Percentiles rank a stretch among this genome's conserved stretches.
Evolutionary conservation across 345 rosid species (phyloP).

Genomic region (Linum lewisii): DNA sequence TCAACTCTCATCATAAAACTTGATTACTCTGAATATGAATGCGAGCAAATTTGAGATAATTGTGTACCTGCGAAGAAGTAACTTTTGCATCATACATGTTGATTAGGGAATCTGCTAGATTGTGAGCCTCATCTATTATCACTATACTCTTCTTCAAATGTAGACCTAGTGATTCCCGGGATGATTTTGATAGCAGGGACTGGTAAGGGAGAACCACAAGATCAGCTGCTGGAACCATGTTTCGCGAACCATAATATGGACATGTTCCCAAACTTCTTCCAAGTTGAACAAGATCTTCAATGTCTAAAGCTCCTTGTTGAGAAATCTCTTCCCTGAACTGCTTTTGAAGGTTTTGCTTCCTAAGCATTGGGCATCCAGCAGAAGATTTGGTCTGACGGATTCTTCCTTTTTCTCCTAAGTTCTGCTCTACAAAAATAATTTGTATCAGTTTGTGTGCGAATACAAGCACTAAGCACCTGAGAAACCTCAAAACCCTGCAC

Average conservation of each 20-base stretch:
- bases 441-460: too few relatives aligned
- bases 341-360: conserved; percentile 48
- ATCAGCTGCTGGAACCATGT: conserved; percentile 63
- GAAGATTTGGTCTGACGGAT: conserved; percentile 39
- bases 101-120: conserved; percentile 88
- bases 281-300: conserved; percentile 76
- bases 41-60: conserved; percentile 2
- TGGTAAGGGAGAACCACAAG: conserved; percentile 93
- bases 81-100: conserved; percentile 79
- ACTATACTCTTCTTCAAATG: conserved; percentile 65
- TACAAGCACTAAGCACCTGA: too few relatives aligned
- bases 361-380: conserved; percentile 83
- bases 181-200: conserved; percentile 81
- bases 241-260: conserved; percentile 89
- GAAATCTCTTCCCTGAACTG: conserved; percentile 42
- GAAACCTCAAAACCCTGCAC: too few relatives aligned
- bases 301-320: conserved; percentile 67
- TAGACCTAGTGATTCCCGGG: conserved; percentile 87
- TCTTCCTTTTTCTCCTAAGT: conserved; percentile 43
- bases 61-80: conserved; percentile 53
- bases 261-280: conserved; percentile 66
- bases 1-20: too few relatives aligned
- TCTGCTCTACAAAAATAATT: conserved; percentile 29
- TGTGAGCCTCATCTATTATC: conserved; percentile 94
- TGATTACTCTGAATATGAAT: not conserved